Base-by-base conservation (phyloP, 2,329 filamentous ascomycete genomes). In the Neocatenulostroma microsporum region DNA sequence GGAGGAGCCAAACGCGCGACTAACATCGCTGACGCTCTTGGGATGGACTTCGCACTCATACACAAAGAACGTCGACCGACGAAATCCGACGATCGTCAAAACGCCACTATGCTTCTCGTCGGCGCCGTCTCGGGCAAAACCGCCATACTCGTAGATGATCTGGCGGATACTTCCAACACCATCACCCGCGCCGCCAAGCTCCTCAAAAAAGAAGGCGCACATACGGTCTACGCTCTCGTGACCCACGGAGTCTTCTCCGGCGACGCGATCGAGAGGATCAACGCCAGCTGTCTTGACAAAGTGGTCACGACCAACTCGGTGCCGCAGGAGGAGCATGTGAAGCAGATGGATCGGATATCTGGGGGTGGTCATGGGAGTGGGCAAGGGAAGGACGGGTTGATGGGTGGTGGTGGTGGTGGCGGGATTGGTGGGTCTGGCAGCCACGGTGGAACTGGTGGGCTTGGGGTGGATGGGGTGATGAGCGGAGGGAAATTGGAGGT, bases 21-120 rank as follows among this genome's bases (percentile, higher is more conserved):
- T 7, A 86, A 83, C 10, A 94, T 96, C 48, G 89, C 89, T 39
- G 89, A 95, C 62, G 82, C 85, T 32, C 75, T 96, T 42, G 87
- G 94, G 57, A 78, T 88, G 31, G 82, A 80, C 42, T 95, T 96
- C 61, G 89, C 89, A 7, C 76, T 96, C 37, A 96, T 96, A 51
- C 88, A 95, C 74, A 95, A 96, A 69, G 89, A 95, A 66, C 84
- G 88, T 78, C 85, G n/a, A 80, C 80, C 9, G 93, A 94, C 55
- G 87, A 93, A 57, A 87, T 94, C 43, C 86, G 83, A 8, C 81
- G 85, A n/a, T n/a, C n/a, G n/a, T n/a, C n/a, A n/a, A n/a, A n/a
- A n/a, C n/a, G n/a, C n/a, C n/a, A n/a, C n/a, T 53, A 94, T 94
- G 86, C 84, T 87, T 1, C 80, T 98, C n/a, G 89, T 96, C 34